Percentiles rank a stretch among this genome's conserved stretches.
These are phyloP conservation scores for Trichocladium antarcticum DNA, from an alignment of 495 filamentous ascomycete species.

Conservation along the genomic window DNA sequence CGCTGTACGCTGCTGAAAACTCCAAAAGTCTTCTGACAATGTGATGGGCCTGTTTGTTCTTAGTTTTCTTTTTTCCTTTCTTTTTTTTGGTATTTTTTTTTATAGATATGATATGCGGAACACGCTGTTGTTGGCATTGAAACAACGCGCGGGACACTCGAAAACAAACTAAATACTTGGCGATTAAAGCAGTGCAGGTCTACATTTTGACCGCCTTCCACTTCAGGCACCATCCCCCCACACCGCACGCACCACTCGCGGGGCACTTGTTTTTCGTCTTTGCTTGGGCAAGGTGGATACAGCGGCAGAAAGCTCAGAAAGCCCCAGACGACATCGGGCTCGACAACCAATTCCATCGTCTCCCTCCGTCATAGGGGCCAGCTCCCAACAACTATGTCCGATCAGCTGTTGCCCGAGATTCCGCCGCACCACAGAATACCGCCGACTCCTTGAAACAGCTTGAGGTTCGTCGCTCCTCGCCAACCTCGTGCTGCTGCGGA, in stretches of 20 bases:
- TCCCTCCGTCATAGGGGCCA: not conserved
- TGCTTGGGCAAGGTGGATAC: conserved; percentile 6
- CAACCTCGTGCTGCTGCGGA: not conserved
- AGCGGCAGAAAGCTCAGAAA: conserved; percentile 11
- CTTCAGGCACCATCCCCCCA: not conserved
- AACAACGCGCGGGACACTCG: too few species aligned
- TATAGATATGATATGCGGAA: too few species aligned
- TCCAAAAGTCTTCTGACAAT: too few species aligned
- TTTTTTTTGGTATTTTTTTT: too few species aligned
- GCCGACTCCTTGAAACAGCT: not conserved
- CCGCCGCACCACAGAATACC: not conserved
- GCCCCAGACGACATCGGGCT: not conserved
- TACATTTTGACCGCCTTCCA: conserved; percentile 11
- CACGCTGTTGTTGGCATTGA: too few species aligned
- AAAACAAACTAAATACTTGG: not conserved
- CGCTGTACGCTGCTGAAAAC: too few species aligned
- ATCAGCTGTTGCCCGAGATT: not conserved
- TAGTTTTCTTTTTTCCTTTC: too few species aligned
- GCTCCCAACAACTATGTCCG: conserved; percentile 2
- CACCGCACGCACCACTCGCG: conserved; percentile 12
- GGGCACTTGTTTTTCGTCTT: conserved; percentile 5
- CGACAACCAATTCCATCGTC: not conserved
- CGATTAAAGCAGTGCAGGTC: too few species aligned
- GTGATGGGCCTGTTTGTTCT: too few species aligned
- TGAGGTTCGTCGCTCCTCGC: not conserved